These are phyloP conservation scores for Linnemannia exigua DNA, from an alignment of 192 early-diverging fungal genomes.

Conservation along the genomic window DNA sequence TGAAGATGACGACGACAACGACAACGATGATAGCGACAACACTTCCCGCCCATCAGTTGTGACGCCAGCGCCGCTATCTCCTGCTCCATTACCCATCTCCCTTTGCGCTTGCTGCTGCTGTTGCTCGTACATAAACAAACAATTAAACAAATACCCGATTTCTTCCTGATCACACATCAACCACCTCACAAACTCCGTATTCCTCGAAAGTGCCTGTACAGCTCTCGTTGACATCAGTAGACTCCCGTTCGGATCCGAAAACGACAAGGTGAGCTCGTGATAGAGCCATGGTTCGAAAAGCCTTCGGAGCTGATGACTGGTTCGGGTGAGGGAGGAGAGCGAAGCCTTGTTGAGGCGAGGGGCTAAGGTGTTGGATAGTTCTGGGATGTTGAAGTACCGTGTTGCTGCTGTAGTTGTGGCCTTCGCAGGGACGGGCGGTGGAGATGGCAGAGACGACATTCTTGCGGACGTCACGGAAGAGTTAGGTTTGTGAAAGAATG, in stretches of 20 bases:
- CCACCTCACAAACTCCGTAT: neutral
- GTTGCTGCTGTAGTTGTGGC: neutral
- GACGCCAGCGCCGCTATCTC: too few relatives aligned
- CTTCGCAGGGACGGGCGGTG: neutral
- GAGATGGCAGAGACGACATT: neutral
- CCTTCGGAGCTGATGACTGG: neutral
- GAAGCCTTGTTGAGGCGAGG: neutral
- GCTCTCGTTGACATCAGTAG: neutral
- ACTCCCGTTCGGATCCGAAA: neutral
- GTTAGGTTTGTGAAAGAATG: too few relatives aligned
- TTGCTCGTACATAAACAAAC: neutral
- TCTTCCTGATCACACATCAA: slow-evolving; percentile 5
- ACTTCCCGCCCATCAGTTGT: too few relatives aligned
- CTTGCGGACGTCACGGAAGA: too few relatives aligned
- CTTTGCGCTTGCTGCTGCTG: too few relatives aligned
- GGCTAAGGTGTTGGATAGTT: neutral
- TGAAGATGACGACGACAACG: too few relatives aligned
- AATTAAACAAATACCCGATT: neutral
- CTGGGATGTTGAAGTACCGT: slow-evolving; percentile 1
- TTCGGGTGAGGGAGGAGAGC: neutral
- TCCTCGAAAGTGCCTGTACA: neutral
- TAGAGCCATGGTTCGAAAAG: slow-evolving; percentile 3
- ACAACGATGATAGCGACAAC: too few relatives aligned
- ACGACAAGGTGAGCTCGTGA: neutral
- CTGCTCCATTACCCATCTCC: too few relatives aligned